A percentile compares a stretch with the other conserved stretches of the same genome.
phyloP scores from a whole-genome alignment of 2,329 filamentous ascomycete species.

The Cadophora malorum region DNA sequence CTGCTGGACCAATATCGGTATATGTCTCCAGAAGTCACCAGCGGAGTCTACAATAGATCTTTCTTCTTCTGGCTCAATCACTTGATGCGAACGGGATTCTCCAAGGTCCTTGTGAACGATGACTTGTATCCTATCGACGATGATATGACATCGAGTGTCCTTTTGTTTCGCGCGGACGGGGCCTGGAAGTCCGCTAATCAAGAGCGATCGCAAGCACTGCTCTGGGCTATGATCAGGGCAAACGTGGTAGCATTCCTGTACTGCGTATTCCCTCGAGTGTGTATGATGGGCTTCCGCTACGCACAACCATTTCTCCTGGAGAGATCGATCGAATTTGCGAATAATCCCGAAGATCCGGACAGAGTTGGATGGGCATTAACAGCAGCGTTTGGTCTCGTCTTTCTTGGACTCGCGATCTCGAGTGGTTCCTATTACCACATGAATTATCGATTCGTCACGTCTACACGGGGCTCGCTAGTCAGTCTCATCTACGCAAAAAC shows the following conservation, averaged over 20 bases:
- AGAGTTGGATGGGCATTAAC: conserved; percentile 43
- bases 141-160: conserved; percentile 30
- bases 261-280: conserved; percentile 35
- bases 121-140: conserved; percentile 48
- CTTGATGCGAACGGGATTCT: conserved; percentile 48
- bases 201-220: conserved; percentile 24
- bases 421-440: conserved; percentile 38
- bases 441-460: conserved; percentile 34
- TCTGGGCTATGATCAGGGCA: conserved; percentile 37
- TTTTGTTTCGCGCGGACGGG: conserved; percentile 27
- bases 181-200: conserved; percentile 32
- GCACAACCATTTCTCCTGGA: conserved; percentile 41
- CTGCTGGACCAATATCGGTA: conserved; percentile 43
- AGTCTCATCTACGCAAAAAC: conserved; percentile 42
- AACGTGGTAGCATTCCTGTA: conserved; percentile 31
- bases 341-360: conserved; percentile 34
- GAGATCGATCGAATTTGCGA: conserved; percentile 35
- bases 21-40: conserved; percentile 48
- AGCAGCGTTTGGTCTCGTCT: conserved; percentile 43
- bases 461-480: conserved; percentile 40
- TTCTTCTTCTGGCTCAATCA: conserved; percentile 51
- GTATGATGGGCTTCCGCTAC: conserved; percentile 39
- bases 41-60: conserved; percentile 49
- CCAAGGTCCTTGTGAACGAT: conserved; percentile 45
- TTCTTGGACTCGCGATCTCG: conserved; percentile 41